Conservation (phyloP, 345 rosid genomes). For the Linum trigynum region DNA sequence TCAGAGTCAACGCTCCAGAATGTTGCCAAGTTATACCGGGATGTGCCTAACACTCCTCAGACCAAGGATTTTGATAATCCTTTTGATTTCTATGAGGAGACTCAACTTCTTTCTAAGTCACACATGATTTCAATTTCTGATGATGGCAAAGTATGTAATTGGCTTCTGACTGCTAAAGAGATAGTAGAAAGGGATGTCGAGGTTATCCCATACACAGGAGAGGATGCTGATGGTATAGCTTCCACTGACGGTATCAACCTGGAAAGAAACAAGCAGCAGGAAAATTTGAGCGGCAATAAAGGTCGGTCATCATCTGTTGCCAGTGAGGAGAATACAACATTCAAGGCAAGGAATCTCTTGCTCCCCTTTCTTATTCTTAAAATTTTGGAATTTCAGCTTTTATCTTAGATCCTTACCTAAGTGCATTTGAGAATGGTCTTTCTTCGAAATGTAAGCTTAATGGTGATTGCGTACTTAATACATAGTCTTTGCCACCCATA, state of each 20-base stretch:
- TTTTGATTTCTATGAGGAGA: conserved; percentile 72
- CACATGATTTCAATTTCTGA: conserved; percentile 77
- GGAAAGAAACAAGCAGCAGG: conserved; percentile 27
- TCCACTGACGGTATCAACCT: conserved; percentile 25
- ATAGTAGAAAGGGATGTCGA: conserved; percentile 25
- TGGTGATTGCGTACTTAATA: background rate
- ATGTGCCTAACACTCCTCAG: conserved; percentile 35
- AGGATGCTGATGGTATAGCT: conserved; percentile 17
- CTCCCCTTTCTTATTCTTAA: background rate
- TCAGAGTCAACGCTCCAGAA: conserved; percentile 75
- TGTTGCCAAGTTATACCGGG: conserved; percentile 58
- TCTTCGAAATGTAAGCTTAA: background rate
- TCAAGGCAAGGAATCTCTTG: conserved; percentile 48
- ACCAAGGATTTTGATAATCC: conserved; percentile 68
- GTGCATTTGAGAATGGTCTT: background rate
- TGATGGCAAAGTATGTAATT: conserved; percentile 92
- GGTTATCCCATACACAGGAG: conserved; percentile 14
- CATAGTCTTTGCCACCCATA: background rate
- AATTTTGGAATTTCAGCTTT: background rate
- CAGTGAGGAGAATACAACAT: conserved; percentile 34
- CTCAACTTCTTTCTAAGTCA: conserved; percentile 60
- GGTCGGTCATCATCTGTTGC: conserved; percentile 25
- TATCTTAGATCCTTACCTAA: background rate
- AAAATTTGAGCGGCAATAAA: conserved; percentile 29
- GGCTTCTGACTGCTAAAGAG: conserved; percentile 84